Evolutionary conservation across 140 eudicot species (phyloP), one percentile per base, ranked within the genome.

Genomic region (Anethum foeniculum): DNA sequence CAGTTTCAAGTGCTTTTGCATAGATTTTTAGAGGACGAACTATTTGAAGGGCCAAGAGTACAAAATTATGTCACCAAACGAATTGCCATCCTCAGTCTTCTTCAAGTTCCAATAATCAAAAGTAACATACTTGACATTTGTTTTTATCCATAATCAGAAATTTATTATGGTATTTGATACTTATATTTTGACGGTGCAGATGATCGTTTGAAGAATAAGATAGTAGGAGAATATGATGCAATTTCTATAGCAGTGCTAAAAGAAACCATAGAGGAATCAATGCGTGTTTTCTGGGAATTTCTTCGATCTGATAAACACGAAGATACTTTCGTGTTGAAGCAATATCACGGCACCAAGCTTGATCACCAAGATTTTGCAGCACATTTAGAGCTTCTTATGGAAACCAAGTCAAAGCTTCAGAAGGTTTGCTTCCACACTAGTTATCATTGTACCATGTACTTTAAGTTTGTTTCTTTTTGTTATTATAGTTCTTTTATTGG

Each of bases 1-100:
- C 95, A 91, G 80, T 92, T 95, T 80, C 97, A 91, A 80, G 99
- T 95, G 30, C 91, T 92, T 25, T 39, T 93, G 84, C 88, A 89
- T 76, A 85, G 99, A 77, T 92, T 92, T 84, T 75, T 85, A 0
- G 99, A 95, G 84, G 96, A 95, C 47, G 99, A 95, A 77, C 77
- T 81, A 68, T 90, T 89, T 87, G 92, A 92, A 86, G 93, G 95
- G 23, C 91, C 96, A 12, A 79, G 99, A 71, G 84, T 91, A 44
- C 85, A 69, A 47, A 85, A 89, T 68, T 95, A 89, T 85, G 90
- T 89, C 12, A 89, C 82, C 71, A 88, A 77, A 75, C 83, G 99
- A 25, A 85, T 90, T 81, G n/a, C 47, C 30, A 80, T 83, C 28
- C 90, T 86, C 3, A 60, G 81, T 76, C 89, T 95, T 84, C 96